A percentile compares a stretch with the other conserved stretches of the same genome.
These are phyloP conservation scores for Phaseolus lunatus DNA, from an alignment of 306 rosid genomes.

Conservation along the genomic window DNA sequence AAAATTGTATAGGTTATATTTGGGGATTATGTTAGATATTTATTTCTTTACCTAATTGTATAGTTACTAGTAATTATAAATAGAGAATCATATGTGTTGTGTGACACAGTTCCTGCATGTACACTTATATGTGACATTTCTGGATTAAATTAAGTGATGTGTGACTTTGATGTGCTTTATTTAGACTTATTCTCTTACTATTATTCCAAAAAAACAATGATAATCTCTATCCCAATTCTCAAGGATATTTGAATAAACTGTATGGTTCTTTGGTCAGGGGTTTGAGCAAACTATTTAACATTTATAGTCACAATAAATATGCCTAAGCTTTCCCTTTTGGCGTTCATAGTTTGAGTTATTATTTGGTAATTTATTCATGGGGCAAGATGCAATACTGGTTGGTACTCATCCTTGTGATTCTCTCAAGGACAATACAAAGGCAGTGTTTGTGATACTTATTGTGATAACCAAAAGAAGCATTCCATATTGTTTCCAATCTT, in stretches of 20 bases:
- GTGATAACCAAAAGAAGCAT: background rate
- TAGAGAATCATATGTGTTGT: too few relatives aligned
- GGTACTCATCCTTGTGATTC: background rate
- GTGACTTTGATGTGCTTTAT: background rate
- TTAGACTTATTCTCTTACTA: background rate
- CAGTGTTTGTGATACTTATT: background rate
- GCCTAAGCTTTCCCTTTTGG: background rate
- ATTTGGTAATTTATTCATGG: background rate
- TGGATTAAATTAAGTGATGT: background rate
- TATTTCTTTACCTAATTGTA: too few relatives aligned
- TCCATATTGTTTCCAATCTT: background rate
- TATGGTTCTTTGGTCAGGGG: background rate
- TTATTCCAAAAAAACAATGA: background rate
- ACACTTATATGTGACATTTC: background rate
- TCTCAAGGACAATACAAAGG: background rate
- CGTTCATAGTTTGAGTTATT: background rate
- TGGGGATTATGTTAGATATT: too few relatives aligned
- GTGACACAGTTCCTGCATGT: too few relatives aligned
- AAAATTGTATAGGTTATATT: too few relatives aligned
- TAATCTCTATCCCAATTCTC: background rate
- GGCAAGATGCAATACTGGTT: background rate
- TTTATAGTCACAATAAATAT: constrained; percentile 2
- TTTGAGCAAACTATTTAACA: background rate
- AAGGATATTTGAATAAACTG: constrained; percentile 3
- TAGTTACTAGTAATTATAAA: too few relatives aligned